A percentile compares a stretch with the other conserved stretches of the same genome.
Conservation (phyloP, 495 filamentous ascomycete genomes). For the Tirmania nivea region DNA sequence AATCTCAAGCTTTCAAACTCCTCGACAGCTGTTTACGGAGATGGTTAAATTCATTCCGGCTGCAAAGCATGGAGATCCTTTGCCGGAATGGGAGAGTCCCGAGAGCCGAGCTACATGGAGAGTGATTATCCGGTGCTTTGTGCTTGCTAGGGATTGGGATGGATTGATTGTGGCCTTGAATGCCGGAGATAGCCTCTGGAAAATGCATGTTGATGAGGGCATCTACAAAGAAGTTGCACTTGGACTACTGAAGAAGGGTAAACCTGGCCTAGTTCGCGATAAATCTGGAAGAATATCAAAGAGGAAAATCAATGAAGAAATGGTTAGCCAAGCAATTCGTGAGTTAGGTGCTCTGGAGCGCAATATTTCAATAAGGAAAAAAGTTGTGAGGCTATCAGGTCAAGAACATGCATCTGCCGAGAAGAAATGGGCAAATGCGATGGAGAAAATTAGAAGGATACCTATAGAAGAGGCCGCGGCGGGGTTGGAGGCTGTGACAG, state of each 20-base stretch:
- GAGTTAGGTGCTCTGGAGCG: not conserved
- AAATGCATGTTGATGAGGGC: conserved; percentile 3
- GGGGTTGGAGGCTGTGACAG: not conserved
- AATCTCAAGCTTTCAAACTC: conserved; percentile 26
- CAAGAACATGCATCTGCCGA: not conserved
- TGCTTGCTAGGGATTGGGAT: conserved; percentile 7
- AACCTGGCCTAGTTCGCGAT: not conserved
- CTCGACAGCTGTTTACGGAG: conserved; percentile 28
- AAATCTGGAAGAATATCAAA: not conserved
- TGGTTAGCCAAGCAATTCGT: not conserved
- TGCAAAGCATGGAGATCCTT: not conserved
- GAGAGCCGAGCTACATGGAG: conserved; percentile 6
- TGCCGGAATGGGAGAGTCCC: not conserved
- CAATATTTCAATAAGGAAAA: not conserved
- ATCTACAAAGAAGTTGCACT: conserved; percentile 8
- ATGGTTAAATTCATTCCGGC: conserved; percentile 23
- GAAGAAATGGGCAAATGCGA: not conserved
- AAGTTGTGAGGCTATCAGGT: not conserved
- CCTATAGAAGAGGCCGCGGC: not conserved
- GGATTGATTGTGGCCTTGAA: conserved; percentile 13
- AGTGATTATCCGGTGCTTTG: conserved; percentile 8
- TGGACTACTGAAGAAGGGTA: conserved; percentile 6
- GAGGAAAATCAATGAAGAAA: not conserved
- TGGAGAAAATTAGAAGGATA: not conserved
- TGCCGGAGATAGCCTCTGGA: conserved; percentile 7